Evolutionary conservation across 495 filamentous ascomycete genomes (phyloP).

Genomic region (Penicillium bialowiezense): DNA sequence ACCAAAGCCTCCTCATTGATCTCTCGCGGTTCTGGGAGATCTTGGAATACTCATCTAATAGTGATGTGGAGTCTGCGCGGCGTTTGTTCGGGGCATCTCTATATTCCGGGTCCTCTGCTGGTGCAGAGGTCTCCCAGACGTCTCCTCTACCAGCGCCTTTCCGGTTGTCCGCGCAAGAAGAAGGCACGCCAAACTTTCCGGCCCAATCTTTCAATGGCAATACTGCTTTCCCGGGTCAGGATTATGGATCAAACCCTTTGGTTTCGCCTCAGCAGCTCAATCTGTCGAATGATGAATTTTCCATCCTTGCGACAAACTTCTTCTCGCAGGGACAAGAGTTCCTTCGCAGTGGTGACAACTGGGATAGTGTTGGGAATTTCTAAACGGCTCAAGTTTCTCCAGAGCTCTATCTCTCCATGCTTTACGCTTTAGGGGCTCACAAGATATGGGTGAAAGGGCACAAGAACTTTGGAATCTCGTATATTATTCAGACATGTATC

Average conservation of each 20-base stretch:
- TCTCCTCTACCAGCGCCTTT: constrained; percentile 45
- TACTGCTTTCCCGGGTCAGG: constrained; percentile 12
- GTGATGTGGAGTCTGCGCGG: constrained; percentile 36
- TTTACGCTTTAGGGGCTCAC: background rate
- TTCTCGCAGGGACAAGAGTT: constrained; percentile 48
- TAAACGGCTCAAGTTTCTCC: constrained; percentile 12
- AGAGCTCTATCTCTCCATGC: too few species aligned
- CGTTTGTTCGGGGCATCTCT: constrained; percentile 43
- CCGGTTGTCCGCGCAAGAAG: constrained; percentile 26
- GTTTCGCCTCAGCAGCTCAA: constrained; percentile 27
- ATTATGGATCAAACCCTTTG: constrained; percentile 21
- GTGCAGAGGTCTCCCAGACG: constrained; percentile 43
- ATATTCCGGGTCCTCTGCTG: constrained; percentile 22
- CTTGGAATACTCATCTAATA: constrained; percentile 47
- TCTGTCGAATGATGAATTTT: constrained; percentile 44
- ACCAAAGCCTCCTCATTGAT: constrained; percentile 46
- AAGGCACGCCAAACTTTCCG: constrained; percentile 13
- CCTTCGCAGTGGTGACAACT: constrained; percentile 35
- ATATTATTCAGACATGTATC: too few species aligned
- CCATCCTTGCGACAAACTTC: constrained; percentile 48
- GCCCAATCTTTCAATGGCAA: constrained; percentile 14
- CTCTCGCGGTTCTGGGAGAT: constrained; percentile 51
- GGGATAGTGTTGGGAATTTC: constrained; percentile 41
- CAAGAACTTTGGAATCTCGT: too few species aligned
- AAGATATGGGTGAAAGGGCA: too few species aligned